phyloP scores from a whole-genome alignment of 176 grass and related monocot species.

The Zoysia japonica region DNA sequence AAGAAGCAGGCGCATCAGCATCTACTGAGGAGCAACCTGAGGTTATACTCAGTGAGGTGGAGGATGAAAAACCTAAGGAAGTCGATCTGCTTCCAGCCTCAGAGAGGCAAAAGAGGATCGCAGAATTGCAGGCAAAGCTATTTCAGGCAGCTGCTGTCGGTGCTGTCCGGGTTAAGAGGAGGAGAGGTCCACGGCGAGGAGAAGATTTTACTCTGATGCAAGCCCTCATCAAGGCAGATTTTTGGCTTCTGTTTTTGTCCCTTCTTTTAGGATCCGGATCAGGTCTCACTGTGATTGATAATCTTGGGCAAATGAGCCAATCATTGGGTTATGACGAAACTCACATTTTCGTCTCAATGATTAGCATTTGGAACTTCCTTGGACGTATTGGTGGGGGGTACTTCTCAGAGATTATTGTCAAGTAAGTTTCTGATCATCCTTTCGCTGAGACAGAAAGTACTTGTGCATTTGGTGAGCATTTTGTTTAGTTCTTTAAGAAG shows the following conservation, averaged over 20 bases:
- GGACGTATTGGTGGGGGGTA: slow-evolving; percentile 89
- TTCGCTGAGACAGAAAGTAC: slow-evolving; percentile 27
- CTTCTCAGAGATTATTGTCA: slow-evolving; percentile 87
- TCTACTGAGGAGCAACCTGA: slow-evolving; percentile 48
- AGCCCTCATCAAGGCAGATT: slow-evolving; percentile 85
- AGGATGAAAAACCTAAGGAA: slow-evolving; percentile 82
- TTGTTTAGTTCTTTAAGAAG: not conserved
- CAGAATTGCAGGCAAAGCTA: slow-evolving; percentile 68
- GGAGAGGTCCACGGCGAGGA: slow-evolving; percentile 67
- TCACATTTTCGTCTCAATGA: slow-evolving; percentile 93
- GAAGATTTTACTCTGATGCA: slow-evolving; percentile 92
- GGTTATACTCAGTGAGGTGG: slow-evolving; percentile 87
- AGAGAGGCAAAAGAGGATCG: slow-evolving; percentile 87
- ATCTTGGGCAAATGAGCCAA: slow-evolving; percentile 91
- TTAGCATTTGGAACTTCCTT: slow-evolving; percentile 97
- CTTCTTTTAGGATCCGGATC: slow-evolving; percentile 83
- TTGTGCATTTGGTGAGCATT: slow-evolving; percentile 8
- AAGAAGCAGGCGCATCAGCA: slow-evolving; percentile 48
- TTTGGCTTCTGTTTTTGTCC: slow-evolving; percentile 90
- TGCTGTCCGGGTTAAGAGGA: slow-evolving; percentile 78
- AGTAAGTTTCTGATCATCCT: slow-evolving; percentile 52
- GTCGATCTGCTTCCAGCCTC: slow-evolving; percentile 81
- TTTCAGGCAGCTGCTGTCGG: slow-evolving; percentile 83
- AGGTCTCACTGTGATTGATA: slow-evolving; percentile 89
- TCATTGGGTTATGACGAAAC: slow-evolving; percentile 68